A percentile compares a stretch with the other conserved stretches of the same genome.
phyloP scores from a whole-genome alignment of 169 alveolate species.

The Cryptosporidium xiaoi region DNA sequence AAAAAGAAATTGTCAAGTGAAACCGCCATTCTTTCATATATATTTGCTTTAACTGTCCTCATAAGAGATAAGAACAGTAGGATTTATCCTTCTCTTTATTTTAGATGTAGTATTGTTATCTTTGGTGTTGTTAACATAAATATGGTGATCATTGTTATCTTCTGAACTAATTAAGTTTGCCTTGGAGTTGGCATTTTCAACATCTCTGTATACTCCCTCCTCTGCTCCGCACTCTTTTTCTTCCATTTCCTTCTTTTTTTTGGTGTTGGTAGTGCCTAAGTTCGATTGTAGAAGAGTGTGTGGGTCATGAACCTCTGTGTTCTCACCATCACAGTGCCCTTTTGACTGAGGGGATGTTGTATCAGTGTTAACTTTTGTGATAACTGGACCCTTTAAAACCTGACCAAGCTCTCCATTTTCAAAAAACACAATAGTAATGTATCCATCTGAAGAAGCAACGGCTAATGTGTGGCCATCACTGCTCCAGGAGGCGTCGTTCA shows the following conservation, averaged over 20 bases:
- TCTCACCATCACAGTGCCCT: neutral
- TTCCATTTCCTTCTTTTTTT: neutral
- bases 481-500: constrained; percentile 94
- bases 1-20: no score
- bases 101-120: neutral
- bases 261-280: neutral
- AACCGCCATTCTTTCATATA: no score
- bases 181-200: neutral
- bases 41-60: neutral
- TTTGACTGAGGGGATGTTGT: neutral
- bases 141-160: neutral
- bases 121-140: neutral
- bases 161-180: neutral
- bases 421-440: constrained; percentile 87
- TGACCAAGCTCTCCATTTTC: constrained; percentile 88
- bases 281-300: neutral
- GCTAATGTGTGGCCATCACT: constrained; percentile 91
- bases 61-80: constrained; percentile 56
- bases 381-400: constrained; percentile 36
- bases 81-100: constrained; percentile 46
- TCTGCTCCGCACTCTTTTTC: no score
- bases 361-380: neutral
- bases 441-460: constrained; percentile 92
- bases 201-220: no score
- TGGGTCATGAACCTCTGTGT: neutral